Evolutionary conservation across 1,284 basidiomycete genomes (phyloP).

Genomic region (Golubevia pallescens): DNA sequence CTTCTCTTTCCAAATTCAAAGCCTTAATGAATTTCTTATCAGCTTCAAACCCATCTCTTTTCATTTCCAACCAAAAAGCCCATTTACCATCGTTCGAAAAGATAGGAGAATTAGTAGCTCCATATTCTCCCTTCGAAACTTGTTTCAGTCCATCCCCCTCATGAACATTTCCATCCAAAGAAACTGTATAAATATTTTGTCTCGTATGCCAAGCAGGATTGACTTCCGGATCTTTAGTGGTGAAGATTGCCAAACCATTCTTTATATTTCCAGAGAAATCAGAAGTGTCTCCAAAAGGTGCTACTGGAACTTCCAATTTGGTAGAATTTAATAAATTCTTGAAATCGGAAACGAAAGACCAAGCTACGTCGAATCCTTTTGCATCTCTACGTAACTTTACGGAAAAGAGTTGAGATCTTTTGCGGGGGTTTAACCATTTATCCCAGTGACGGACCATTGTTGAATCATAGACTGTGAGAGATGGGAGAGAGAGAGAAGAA

Average conservation of each 20-base stretch:
- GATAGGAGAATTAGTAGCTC: slow-evolving; percentile 22
- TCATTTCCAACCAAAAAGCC: slow-evolving; percentile 36
- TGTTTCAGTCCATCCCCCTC: slow-evolving; percentile 1
- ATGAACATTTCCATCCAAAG: slow-evolving; percentile 11
- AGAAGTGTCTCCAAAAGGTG: slow-evolving; percentile 23
- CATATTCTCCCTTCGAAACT: slow-evolving; percentile 19
- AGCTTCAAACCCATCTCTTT: slow-evolving; percentile 29
- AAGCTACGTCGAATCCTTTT: slow-evolving; percentile 2
- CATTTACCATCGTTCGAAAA: slow-evolving; percentile 25
- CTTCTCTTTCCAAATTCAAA: slow-evolving; percentile 1
- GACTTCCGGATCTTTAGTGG: slow-evolving; percentile 24
- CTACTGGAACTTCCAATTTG: slow-evolving; percentile 22
- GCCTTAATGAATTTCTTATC: slow-evolving; percentile 23
- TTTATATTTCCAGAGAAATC: slow-evolving; percentile 16
- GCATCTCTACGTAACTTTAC: slow-evolving; percentile 13
- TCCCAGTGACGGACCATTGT: slow-evolving; percentile 38
- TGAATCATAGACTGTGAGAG: slow-evolving; percentile 17
- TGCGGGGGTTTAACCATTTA: slow-evolving; percentile 22
- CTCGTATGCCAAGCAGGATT: slow-evolving; percentile 30
- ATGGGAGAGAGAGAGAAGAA: background rate
- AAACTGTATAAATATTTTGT: slow-evolving; percentile 23
- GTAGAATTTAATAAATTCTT: slow-evolving; percentile 26
- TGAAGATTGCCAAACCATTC: slow-evolving; percentile 16
- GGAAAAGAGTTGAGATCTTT: slow-evolving; percentile 31
- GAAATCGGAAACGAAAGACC: slow-evolving; percentile 11